Percentiles rank a stretch among this genome's conserved stretches.
Conservation (phyloP, 495 filamentous ascomycete species). For the Aspergillus hancockii region DNA sequence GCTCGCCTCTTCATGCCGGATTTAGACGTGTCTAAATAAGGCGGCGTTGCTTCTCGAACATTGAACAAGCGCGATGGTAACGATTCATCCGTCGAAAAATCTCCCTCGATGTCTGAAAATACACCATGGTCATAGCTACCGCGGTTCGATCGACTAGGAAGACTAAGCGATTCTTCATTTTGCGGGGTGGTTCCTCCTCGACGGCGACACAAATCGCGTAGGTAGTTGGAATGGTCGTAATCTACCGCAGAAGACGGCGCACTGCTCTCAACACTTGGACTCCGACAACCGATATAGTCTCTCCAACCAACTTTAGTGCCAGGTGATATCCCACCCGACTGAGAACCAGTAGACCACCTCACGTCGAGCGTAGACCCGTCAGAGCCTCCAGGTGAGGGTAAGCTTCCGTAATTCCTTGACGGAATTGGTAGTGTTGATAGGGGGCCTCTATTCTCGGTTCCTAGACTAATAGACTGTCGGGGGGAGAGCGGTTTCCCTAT, state of each 20-base stretch:
- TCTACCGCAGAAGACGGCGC: slow-evolving; percentile 47
- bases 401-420: slow-evolving; percentile 39
- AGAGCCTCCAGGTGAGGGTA: slow-evolving; percentile 48
- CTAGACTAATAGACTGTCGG: slow-evolving; percentile 53
- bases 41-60: slow-evolving; percentile 58
- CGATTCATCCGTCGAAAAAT: slow-evolving; percentile 69
- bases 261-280: slow-evolving; percentile 52
- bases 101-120: slow-evolving; percentile 62
- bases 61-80: slow-evolving; percentile 57
- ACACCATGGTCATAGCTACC: slow-evolving; percentile 64
- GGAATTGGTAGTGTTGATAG: slow-evolving; percentile 49
- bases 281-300: slow-evolving; percentile 49
- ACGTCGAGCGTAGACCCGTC: slow-evolving; percentile 45
- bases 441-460: slow-evolving; percentile 53
- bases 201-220: slow-evolving; percentile 38
- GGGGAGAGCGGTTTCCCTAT: slow-evolving; percentile 65
- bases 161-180: slow-evolving; percentile 47
- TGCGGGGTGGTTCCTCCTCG: slow-evolving; percentile 48
- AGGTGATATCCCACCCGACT: slow-evolving; percentile 48
- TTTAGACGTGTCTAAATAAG: slow-evolving; percentile 40
- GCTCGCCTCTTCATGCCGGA: slow-evolving; percentile 77
- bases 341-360: slow-evolving; percentile 45
- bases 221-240: slow-evolving; percentile 33
- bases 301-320: slow-evolving; percentile 43
- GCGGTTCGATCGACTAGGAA: slow-evolving; percentile 52